Percentiles rank a stretch among this genome's conserved stretches.
Evolutionary conservation across 345 rosid genomes (phyloP).

Genomic region (Litchi chinensis): DNA sequence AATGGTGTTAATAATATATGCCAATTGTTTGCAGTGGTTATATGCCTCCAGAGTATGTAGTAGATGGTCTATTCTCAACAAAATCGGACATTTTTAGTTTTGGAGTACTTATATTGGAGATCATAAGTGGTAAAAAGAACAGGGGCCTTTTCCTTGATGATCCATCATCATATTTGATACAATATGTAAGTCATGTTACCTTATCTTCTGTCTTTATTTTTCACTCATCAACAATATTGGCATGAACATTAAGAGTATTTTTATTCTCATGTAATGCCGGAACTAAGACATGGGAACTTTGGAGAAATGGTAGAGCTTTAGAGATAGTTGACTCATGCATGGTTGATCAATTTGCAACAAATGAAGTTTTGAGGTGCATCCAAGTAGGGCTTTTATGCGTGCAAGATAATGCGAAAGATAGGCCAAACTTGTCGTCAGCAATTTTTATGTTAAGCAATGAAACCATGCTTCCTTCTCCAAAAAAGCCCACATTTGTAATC

Average conservation of each 20-base stretch:
- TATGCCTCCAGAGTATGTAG: background rate
- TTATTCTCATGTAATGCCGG: background rate
- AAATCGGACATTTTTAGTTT: conserved; percentile 1
- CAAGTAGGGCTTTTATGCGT: conserved; percentile 17
- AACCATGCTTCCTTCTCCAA: conserved; percentile 10
- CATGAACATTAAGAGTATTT: background rate
- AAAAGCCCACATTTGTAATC: background rate
- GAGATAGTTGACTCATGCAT: conserved; percentile 12
- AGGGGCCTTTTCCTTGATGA: background rate
- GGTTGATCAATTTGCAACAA: background rate
- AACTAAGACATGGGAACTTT: conserved; percentile 16
- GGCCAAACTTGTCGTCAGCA: conserved; percentile 12
- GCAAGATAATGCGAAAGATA: conserved; percentile 2
- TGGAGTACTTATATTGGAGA: background rate
- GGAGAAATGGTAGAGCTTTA: conserved; percentile 17
- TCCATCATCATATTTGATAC: background rate
- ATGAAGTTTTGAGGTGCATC: conserved; percentile 3
- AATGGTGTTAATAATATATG: too few species aligned
- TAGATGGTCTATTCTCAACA: background rate
- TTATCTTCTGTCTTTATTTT: background rate
- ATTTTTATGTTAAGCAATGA: conserved; percentile 16
- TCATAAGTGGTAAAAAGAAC: background rate
- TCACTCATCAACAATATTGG: background rate
- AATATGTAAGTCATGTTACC: background rate
- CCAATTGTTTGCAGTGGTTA: background rate